Evolutionary conservation across 2,329 filamentous ascomycete genomes (phyloP), one percentile per base, ranked within the genome.

Genomic region (Ophiosphaerella narmari): DNA sequence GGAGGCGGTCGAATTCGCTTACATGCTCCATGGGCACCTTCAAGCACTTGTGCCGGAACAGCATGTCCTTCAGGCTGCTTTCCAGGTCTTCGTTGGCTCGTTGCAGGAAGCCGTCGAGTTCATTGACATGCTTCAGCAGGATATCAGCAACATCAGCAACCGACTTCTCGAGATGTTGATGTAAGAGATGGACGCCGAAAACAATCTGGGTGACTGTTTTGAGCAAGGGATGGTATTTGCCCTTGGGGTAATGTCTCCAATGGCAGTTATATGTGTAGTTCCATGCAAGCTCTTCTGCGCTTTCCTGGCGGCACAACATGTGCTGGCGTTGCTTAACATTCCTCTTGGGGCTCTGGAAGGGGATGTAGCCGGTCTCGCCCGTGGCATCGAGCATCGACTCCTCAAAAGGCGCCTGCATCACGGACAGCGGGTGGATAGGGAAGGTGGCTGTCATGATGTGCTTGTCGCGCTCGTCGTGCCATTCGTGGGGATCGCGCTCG

Each of bases 151-250:
- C 93, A 69, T 96, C 90, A 31, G 86, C 81, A 60, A 96, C 89
- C 60, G 90, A 95, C 73, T 93, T 96, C 45, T 94, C 92, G 71
- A 95, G 84, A 53, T 87, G 86, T 65, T 92, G 87, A 47, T 95
- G 84, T 49, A 97, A 77, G 38, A 97, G 79, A 71, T 97, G 92
- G 33, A 97, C 87, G 16, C 94, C 93, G 72, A 97, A 97, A 1
- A 91, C 88, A 61, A 97, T 92, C 74, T 97, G 93, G 13, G 93
- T 87, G 68, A 95, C 84, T 41, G 97, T 83, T 76, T 97, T 97
- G 79, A 88, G 87, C 52, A 97, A 78, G 56, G 95, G 91, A 68
- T 97, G 94, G 67, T 91, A 88, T 65, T 85, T 83, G 69, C 94
- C 90, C 37, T 85, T 86, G 0, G 86, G 82, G 45, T 86, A 85